Evolutionary conservation across 2,329 filamentous ascomycete genomes (phyloP).

Genomic region (Alternaria burnsii): DNA sequence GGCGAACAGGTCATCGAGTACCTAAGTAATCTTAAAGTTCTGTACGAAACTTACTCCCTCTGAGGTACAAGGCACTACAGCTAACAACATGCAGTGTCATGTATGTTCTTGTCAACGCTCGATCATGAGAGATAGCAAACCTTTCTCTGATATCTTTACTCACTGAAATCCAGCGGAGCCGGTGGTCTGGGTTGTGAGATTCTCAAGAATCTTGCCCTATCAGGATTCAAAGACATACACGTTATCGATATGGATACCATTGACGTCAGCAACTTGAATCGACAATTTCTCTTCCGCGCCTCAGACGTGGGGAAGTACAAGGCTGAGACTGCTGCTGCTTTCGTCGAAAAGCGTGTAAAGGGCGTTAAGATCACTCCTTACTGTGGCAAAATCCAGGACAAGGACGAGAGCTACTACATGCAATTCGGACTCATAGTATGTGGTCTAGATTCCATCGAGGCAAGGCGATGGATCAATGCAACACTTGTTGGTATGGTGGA

Average conservation of each 20-base stretch:
- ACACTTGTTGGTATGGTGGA: slow-evolving; percentile 92
- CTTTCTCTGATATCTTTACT: slow-evolving; percentile 1
- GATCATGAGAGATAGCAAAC: background rate
- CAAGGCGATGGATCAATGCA: slow-evolving; percentile 97
- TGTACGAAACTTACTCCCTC: slow-evolving; percentile 63
- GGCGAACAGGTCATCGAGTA: slow-evolving; percentile 59
- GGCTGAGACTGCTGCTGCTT: slow-evolving; percentile 89
- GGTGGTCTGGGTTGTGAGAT: slow-evolving; percentile 96
- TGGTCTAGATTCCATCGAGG: slow-evolving; percentile 95
- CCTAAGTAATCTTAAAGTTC: slow-evolving; percentile 58
- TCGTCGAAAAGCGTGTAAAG: slow-evolving; percentile 88
- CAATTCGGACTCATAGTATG: slow-evolving; percentile 95
- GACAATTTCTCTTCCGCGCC: slow-evolving; percentile 94
- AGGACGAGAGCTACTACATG: slow-evolving; percentile 95
- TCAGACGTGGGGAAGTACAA: slow-evolving; percentile 92
- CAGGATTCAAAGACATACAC: slow-evolving; percentile 95
- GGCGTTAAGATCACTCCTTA: slow-evolving; percentile 93
- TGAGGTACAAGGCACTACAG: background rate
- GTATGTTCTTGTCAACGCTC: slow-evolving; percentile 34
- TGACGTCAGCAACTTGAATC: slow-evolving; percentile 96
- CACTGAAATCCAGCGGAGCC: slow-evolving; percentile 75
- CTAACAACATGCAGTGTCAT: slow-evolving; percentile 48
- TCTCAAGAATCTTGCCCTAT: slow-evolving; percentile 92
- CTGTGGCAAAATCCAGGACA: slow-evolving; percentile 95
- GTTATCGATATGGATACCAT: slow-evolving; percentile 99